Conservation (phyloP, 805 yeast species). For the Brettanomyces naardenensis region DNA sequence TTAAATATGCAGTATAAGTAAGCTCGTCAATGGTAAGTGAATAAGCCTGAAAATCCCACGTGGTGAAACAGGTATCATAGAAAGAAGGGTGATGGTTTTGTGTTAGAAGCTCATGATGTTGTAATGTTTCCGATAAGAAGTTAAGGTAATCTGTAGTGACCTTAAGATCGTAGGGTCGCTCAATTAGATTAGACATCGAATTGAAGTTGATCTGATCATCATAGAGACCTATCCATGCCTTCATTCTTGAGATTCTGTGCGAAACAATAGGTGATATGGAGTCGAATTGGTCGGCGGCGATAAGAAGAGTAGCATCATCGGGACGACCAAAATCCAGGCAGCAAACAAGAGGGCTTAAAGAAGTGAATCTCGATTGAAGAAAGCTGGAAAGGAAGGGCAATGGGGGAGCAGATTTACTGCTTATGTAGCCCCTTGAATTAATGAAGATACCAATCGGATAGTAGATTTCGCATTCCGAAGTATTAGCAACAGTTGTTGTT, state of each 20-base stretch:
- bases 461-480: not conserved
- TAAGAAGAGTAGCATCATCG: too few species aligned
- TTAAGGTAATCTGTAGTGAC: slow-evolving; percentile 9
- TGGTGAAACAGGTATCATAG: slow-evolving; percentile 32
- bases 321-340: slow-evolving; percentile 1
- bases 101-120: slow-evolving; percentile 21
- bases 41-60: slow-evolving; percentile 70
- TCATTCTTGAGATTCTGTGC: slow-evolving; percentile 28
- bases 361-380: not conserved
- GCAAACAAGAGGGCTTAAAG: not conserved
- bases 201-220: slow-evolving; percentile 17
- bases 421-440: not conserved
- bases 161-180: slow-evolving; percentile 2
- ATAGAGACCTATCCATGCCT: slow-evolving; percentile 35
- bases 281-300: not conserved
- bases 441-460: slow-evolving; percentile 1
- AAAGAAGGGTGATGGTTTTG: slow-evolving; percentile 14
- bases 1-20: slow-evolving; percentile 47
- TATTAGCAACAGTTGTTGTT: not conserved
- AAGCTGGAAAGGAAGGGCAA: not conserved
- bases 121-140: slow-evolving; percentile 21
- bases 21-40: slow-evolving; percentile 58
- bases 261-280: not conserved
- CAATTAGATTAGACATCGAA: slow-evolving; percentile 27
- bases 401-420: too few species aligned